Base-by-base conservation (phyloP, 495 filamentous ascomycete species). In the Bathelium albidoporum region DNA sequence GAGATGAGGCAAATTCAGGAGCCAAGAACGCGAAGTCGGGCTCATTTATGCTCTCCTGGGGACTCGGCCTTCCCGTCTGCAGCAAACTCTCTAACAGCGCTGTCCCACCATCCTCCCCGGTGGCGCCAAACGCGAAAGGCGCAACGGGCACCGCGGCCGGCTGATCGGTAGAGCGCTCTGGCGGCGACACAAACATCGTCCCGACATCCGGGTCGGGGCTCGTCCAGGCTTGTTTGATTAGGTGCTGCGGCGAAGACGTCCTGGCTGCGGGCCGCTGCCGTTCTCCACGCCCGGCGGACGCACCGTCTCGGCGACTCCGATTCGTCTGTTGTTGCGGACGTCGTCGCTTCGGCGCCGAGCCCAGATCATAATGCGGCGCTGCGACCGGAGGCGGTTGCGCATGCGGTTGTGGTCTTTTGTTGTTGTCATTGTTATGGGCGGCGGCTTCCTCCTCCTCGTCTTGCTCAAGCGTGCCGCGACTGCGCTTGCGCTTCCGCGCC, bases 381-480 rank as follows among this genome's bases (percentile, higher is more conserved):
- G 34, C n/a, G n/a, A n/a, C n/a, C 44, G 14, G 44, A 49, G 16
- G 12, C 44, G 44, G 16, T 49, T 49, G 44, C 10, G 10, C 5
- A 12, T 20, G 44, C 44, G 14, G 44, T 20, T 49, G 16, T 20
- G 18, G 14, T 20, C 14, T 20, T 49, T 12, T 12, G 10, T 20
- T 20, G 44, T 12, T 20, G 10, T 49, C 44, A 49, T 49, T 12
- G 5, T 49, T 12, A 5, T 20, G 44, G 14, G 11, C 44, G 5
- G 18, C 66, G n/a, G 66, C 69, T 28, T 73, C 71, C 0, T 71
- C 66, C 12, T 68, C 65, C 16, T 70, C 68, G 44, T 71, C 69
- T 29, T 58, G 22, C 11, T 55, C 24, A 26, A 55, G 0, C 49
- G 20, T 10, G 9, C 29, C 20, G 49, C 20, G 22, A 26, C 29